phyloP scores from a whole-genome alignment of 2,329 filamentous ascomycete genomes.

The Macrophomina tecta region DNA sequence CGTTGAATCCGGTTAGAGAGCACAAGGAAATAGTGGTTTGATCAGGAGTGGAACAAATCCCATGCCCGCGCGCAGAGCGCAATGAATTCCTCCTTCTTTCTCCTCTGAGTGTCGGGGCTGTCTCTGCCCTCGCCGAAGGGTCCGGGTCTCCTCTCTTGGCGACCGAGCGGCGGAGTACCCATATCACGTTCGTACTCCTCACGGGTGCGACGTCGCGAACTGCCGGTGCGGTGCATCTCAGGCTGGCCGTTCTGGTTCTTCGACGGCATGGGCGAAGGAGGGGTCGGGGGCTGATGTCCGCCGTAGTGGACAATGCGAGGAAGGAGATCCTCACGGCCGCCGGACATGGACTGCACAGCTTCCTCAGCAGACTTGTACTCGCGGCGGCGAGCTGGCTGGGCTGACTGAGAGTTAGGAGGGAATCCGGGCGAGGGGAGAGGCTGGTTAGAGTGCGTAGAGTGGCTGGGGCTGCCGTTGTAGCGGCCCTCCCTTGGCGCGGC shows the following conservation, averaged over 20 bases:
- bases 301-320: slow-evolving; percentile 96
- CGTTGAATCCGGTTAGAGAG: background rate
- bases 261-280: slow-evolving; percentile 75
- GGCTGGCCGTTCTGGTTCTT: slow-evolving; percentile 35
- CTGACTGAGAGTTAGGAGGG: slow-evolving; percentile 59
- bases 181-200: slow-evolving; percentile 92
- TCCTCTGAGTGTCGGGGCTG: slow-evolving; percentile 79
- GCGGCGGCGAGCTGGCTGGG: slow-evolving; percentile 64
- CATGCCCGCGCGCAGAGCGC: slow-evolving; percentile 85
- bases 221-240: slow-evolving; percentile 58
- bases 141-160: slow-evolving; percentile 56
- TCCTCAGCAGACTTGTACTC: slow-evolving; percentile 97
- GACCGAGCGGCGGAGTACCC: slow-evolving; percentile 81
- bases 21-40: background rate
- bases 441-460: slow-evolving; percentile 68
- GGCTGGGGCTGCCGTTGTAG: slow-evolving; percentile 68
- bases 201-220: slow-evolving; percentile 75
- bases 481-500: slow-evolving; percentile 51
- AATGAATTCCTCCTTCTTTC: slow-evolving; percentile 93
- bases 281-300: slow-evolving; percentile 90
- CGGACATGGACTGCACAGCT: slow-evolving; percentile 86
- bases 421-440: slow-evolving; percentile 81
- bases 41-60: slow-evolving; percentile 94
- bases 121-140: slow-evolving; percentile 83
- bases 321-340: slow-evolving; percentile 88